Percentiles rank a stretch among this genome's conserved stretches.
Conservation (phyloP, 768 basidiomycete genomes). For the Kwoniella dendrophila region DNA sequence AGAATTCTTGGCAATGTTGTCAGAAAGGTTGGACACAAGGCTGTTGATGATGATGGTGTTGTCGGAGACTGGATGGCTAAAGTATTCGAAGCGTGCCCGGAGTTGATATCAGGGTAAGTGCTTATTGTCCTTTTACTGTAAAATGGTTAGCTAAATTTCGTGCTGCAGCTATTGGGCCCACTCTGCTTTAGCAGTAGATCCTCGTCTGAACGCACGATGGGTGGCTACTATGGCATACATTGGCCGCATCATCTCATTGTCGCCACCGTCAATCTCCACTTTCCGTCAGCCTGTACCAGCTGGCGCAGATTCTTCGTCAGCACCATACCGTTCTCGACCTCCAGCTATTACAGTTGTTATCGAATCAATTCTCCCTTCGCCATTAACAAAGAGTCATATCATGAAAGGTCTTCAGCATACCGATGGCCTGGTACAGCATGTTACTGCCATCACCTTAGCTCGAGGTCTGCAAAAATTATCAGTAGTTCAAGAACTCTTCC, state of each 20-base stretch:
- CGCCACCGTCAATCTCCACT: conserved; percentile 69
- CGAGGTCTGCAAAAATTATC: conserved; percentile 75
- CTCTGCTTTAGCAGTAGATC: conserved; percentile 52
- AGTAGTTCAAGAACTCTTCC: conserved; percentile 61
- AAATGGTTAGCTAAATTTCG: neutral
- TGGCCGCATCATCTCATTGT: conserved; percentile 73
- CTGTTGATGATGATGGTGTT: conserved; percentile 77
- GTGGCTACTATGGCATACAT: conserved; percentile 84
- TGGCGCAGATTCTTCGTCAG: conserved; percentile 28
- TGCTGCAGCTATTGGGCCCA: conserved; percentile 53
- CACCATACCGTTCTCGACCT: conserved; percentile 64
- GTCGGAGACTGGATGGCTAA: conserved; percentile 82
- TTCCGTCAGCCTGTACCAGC: conserved; percentile 57
- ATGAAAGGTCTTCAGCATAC: conserved; percentile 77
- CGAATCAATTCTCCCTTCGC: conserved; percentile 76
- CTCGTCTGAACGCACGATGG: conserved; percentile 62
- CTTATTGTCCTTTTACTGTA: neutral
- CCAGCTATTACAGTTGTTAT: conserved; percentile 72
- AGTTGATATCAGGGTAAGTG: conserved; percentile 75
- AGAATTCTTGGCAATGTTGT: conserved; percentile 78
- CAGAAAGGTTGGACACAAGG: conserved; percentile 65
- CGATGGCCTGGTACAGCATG: conserved; percentile 79
- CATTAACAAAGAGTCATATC: conserved; percentile 70
- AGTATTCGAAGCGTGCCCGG: conserved; percentile 79
- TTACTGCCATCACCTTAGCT: conserved; percentile 73